These are phyloP conservation scores for Metschnikowia orientalis DNA, from an alignment of 805 yeast species.

Conservation along the genomic window DNA sequence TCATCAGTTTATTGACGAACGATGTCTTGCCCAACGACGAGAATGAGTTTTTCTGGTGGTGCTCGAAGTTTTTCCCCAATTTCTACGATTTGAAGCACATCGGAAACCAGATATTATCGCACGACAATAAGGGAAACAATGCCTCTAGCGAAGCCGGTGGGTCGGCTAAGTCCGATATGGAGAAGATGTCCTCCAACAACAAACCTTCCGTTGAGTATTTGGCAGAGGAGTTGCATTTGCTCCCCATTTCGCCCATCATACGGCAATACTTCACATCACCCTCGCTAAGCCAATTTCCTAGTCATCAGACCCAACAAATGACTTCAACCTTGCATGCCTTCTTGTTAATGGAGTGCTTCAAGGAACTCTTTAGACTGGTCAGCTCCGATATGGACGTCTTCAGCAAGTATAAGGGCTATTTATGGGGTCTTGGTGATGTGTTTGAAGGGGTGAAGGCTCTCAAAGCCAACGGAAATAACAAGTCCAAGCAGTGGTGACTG, in stretches of 20 bases:
- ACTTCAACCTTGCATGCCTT: constrained; percentile 58
- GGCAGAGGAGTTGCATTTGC: constrained; percentile 62
- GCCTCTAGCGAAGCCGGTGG: constrained; percentile 1
- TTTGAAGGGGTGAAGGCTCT: constrained; percentile 8
- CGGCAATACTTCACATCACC: constrained; percentile 32
- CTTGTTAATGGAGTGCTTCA: constrained; percentile 60
- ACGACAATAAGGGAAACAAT: constrained; percentile 3
- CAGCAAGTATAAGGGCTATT: constrained; percentile 42
- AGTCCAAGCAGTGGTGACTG: constrained; percentile 1
- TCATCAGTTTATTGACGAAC: constrained; percentile 72
- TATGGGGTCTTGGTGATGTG: constrained; percentile 47
- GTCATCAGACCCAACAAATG: constrained; percentile 31
- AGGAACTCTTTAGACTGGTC: constrained; percentile 44
- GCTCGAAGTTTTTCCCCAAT: constrained; percentile 70
- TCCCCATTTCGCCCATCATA: constrained; percentile 54
- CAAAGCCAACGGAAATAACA: constrained; percentile 1
- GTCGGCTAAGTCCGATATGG: constrained; percentile 5
- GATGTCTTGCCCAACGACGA: constrained; percentile 75
- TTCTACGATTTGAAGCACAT: constrained; percentile 73
- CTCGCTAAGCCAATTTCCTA: constrained; percentile 16
- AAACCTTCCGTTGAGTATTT: constrained; percentile 55
- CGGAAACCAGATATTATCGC: constrained; percentile 34
- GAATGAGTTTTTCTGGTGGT: constrained; percentile 69
- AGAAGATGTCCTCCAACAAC: constrained; percentile 14
- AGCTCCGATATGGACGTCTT: constrained; percentile 20